Evolutionary conservation across 2,329 filamentous ascomycete species (phyloP).

Genomic region (Paraconiothyrium brasiliense): DNA sequence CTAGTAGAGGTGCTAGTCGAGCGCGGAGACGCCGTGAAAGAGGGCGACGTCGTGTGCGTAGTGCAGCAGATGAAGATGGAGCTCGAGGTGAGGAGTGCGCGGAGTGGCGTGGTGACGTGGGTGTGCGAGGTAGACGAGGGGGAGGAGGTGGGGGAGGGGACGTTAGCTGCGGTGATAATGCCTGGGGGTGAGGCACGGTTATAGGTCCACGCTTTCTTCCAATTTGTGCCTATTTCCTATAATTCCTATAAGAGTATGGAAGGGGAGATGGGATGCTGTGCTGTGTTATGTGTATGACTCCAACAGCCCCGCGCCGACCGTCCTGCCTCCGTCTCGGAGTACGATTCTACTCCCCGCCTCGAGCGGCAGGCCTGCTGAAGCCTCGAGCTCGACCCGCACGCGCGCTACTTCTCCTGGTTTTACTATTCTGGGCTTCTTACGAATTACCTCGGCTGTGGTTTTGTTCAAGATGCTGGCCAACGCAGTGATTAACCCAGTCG

Average conservation of each 20-base stretch:
- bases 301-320: constrained; percentile 85
- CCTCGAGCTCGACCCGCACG: constrained; percentile 73
- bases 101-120: constrained; percentile 61
- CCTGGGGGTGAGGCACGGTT: constrained; percentile 26
- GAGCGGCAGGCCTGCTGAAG: constrained; percentile 72
- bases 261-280: too few species aligned
- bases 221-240: too few species aligned
- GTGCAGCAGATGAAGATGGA: constrained; percentile 77
- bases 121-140: constrained; percentile 63
- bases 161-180: constrained; percentile 61
- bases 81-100: constrained; percentile 65
- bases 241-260: too few species aligned
- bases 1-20: constrained; percentile 68
- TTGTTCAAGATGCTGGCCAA: constrained; percentile 82
- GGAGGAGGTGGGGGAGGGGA: constrained; percentile 66
- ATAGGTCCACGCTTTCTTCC: neutral
- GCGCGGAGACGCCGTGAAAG: constrained; percentile 62
- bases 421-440: constrained; percentile 86
- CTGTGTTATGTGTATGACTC: constrained; percentile 56
- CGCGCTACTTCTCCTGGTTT: constrained; percentile 81
- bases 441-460: constrained; percentile 74
- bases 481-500: constrained; percentile 75
- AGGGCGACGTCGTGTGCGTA: constrained; percentile 66
- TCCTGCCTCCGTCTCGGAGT: constrained; percentile 80
- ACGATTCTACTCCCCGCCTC: constrained; percentile 84